These are phyloP conservation scores for Potentilla sterilis DNA, from an alignment of 306 rosid species.

Conservation along the genomic window DNA sequence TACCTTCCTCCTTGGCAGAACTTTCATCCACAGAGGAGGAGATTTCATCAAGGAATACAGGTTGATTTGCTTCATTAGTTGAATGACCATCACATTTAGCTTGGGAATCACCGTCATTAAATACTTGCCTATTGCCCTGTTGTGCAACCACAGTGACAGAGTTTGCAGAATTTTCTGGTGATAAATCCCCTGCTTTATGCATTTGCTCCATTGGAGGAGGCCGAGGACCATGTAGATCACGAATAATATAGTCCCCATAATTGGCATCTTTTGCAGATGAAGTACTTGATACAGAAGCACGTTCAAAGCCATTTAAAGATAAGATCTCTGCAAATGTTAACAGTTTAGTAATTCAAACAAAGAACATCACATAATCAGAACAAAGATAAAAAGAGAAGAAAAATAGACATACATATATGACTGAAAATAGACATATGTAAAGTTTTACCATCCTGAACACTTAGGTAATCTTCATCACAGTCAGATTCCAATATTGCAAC, in stretches of 20 bases:
- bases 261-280: slow-evolving; percentile 47
- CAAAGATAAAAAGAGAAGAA: slow-evolving; percentile 1
- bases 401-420: slow-evolving; percentile 6
- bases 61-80: slow-evolving; percentile 45
- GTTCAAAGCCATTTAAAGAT: slow-evolving; percentile 57
- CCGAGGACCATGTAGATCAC: slow-evolving; percentile 8
- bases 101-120: slow-evolving; percentile 43
- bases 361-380: neutral
- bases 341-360: neutral
- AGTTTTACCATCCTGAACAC: slow-evolving; percentile 77
- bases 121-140: slow-evolving; percentile 32
- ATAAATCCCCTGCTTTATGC: slow-evolving; percentile 37
- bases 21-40: slow-evolving; percentile 61
- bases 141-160: slow-evolving; percentile 36
- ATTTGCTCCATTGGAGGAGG: slow-evolving; percentile 33
- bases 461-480: slow-evolving; percentile 83
- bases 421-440: slow-evolving; percentile 4
- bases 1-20: slow-evolving; percentile 56
- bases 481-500: slow-evolving; percentile 69
- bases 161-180: slow-evolving; percentile 31
- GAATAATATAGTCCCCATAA: slow-evolving; percentile 33
- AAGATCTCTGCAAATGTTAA: slow-evolving; percentile 49
- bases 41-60: slow-evolving; percentile 76
- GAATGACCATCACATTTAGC: slow-evolving; percentile 38
- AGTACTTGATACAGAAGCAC: slow-evolving; percentile 39